These are phyloP conservation scores for Pseudodiploospora longispora DNA, from an alignment of 2,329 filamentous ascomycete genomes.

Conservation along the genomic window DNA sequence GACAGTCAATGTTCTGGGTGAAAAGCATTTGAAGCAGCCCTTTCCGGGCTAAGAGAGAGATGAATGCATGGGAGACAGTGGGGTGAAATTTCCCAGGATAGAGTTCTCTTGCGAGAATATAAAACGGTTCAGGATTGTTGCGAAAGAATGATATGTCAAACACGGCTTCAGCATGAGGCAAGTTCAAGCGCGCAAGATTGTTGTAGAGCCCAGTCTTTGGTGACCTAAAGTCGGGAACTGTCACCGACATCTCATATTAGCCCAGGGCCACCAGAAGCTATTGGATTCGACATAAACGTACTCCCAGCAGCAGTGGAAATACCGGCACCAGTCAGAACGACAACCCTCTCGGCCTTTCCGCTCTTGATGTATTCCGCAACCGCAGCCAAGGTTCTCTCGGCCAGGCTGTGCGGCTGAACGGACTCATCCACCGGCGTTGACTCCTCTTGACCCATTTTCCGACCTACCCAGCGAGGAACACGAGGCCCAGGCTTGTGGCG, in stretches of 20 bases:
- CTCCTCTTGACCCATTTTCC: constrained; percentile 79
- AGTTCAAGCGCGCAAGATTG: constrained; percentile 76
- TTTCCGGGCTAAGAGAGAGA: constrained; percentile 73
- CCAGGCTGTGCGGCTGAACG: constrained; percentile 56
- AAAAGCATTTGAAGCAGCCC: constrained; percentile 76
- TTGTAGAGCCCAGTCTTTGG: constrained; percentile 90
- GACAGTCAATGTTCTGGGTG: constrained; percentile 95
- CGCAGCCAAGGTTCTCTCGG: constrained; percentile 59
- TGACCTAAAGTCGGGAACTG: constrained; percentile 89
- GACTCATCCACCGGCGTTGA: constrained; percentile 58
- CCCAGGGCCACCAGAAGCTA: constrained; percentile 13
- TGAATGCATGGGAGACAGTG: constrained; percentile 84
- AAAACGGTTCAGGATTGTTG: constrained; percentile 79
- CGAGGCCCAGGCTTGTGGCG: constrained; percentile 25
- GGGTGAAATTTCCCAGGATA: constrained; percentile 86
- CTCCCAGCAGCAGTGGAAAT: constrained; percentile 69
- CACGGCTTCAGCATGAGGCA: constrained; percentile 85
- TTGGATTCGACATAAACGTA: constrained; percentile 18
- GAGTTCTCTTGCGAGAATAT: constrained; percentile 81
- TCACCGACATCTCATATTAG: constrained; percentile 6
- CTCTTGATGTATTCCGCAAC: constrained; percentile 75
- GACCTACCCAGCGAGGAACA: constrained; percentile 23
- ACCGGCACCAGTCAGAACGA: constrained; percentile 85
- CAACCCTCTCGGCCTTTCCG: constrained; percentile 60
- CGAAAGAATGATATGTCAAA: constrained; percentile 91